Percentiles rank a stretch among this genome's conserved stretches.
These are phyloP conservation scores for Myrica gale DNA, from an alignment of 306 rosid genomes.

Conservation along the genomic window DNA sequence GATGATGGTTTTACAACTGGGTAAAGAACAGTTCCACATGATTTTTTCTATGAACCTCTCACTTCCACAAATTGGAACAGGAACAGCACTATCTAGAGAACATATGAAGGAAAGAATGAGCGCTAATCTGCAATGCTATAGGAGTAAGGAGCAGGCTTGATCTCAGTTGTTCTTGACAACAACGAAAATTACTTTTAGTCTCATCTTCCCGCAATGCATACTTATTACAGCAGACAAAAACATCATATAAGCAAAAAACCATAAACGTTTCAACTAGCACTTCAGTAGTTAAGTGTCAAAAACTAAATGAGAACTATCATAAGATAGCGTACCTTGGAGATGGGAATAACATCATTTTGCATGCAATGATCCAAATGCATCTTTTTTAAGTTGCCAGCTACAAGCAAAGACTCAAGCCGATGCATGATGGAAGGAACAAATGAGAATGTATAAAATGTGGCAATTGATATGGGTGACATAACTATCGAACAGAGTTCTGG, in stretches of 20 bases:
- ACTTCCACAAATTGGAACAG: neutral
- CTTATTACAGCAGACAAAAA: neutral
- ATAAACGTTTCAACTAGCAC: neutral
- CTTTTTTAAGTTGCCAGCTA: conserved; percentile 59
- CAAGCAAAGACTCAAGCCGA: conserved; percentile 62
- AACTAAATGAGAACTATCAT: neutral
- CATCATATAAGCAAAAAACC: neutral
- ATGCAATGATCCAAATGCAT: conserved; percentile 57
- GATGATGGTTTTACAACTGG: neutral
- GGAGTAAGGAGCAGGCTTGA: neutral
- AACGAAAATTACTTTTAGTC: neutral
- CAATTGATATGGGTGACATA: conserved; percentile 66
- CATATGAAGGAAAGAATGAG: neutral
- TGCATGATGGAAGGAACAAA: conserved; percentile 81
- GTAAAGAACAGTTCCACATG: neutral
- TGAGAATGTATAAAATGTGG: conserved; percentile 56
- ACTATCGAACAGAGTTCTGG: conserved; percentile 70
- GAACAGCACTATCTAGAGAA: neutral
- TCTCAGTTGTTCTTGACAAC: neutral
- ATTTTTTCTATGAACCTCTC: neutral
- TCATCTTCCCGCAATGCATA: neutral
- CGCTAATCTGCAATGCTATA: neutral
- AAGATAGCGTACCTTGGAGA: conserved; percentile 45
- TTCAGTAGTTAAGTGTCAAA: neutral
- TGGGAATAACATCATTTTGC: conserved; percentile 48